Evolutionary conservation across 2,329 filamentous ascomycete genomes (phyloP), one percentile per base, ranked within the genome.

Genomic region (Tympanopsis confertula): DNA sequence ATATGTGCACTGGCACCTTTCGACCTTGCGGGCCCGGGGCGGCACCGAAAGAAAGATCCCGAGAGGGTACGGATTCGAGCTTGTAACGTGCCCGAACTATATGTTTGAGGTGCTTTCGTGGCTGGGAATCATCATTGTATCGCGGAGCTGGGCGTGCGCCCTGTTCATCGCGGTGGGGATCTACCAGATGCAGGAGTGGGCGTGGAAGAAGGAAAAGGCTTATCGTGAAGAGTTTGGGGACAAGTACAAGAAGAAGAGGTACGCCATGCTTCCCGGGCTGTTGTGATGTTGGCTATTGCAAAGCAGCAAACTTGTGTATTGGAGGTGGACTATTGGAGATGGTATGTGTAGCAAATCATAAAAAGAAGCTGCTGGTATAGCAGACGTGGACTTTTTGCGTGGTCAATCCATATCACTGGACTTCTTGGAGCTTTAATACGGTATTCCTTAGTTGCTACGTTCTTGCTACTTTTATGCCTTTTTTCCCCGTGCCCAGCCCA

Each of bases 51-150:
- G 78, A 7, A 76, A 74, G 26, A 78, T 82, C 41, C 78, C 78
- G 0, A 56, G 61, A 28, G 78, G 78, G 2, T 61, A 78, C 26
- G 73, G 75, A 5, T 82, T 82, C 55, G 61, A 61, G 41, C 54
- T 68, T 33, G 78, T 82, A 33, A 82, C 78, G 5, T 82, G 78
- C 55, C 78, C 78, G 12, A 82, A 82, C 58, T 82, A 82, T 54
- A 62, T 78, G 53, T 82, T 81, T 47, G 78, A 82, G 55, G 62
- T 67, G 10, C 46, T 80, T 20, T 68, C 76, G 2, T 82, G 78
- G 78, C 39, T 74, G 22, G 75, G 74, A 14, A 62, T 82, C 15
- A 68, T 66, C 48, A 52, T 80, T 33, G 62, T 79, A 30, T 78
- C 68, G 41, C 68, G 71, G 46, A 79, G 68, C 51, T 69, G 72